Conservation (phyloP, 140 eudicot genomes). For the Anethum foeniculum region DNA sequence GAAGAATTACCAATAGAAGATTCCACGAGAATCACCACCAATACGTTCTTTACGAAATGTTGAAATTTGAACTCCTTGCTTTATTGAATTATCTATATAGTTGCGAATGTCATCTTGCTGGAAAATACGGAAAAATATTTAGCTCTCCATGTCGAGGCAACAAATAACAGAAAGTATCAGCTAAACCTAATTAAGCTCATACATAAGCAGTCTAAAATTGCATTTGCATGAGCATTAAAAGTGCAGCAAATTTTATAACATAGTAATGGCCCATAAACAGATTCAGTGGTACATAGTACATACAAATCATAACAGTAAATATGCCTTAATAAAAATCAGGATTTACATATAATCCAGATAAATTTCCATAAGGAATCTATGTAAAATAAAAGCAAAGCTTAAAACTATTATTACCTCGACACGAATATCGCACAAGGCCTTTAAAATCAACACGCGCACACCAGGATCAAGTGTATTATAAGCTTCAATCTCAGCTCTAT, state of each 20-base stretch:
- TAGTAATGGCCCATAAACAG: background rate
- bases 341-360: background rate
- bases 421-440: constrained; percentile 95
- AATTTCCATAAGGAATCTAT: background rate
- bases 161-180: background rate
- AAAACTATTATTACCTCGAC: constrained; percentile 62
- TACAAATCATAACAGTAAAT: background rate
- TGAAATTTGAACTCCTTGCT: constrained; percentile 73
- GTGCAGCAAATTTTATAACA: background rate
- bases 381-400: background rate
- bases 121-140: constrained; percentile 17
- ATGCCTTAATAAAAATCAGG: background rate
- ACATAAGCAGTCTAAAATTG: background rate
- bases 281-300: background rate
- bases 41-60: constrained; percentile 87
- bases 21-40: constrained; percentile 94
- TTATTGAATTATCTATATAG: constrained; percentile 75
- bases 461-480: constrained; percentile 77
- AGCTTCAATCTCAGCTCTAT: constrained; percentile 79
- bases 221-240: background rate
- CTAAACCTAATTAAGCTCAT: background rate
- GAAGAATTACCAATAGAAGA: constrained; percentile 67
- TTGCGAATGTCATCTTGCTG: constrained; percentile 96
- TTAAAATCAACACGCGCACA: constrained; percentile 79
- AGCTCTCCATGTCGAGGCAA: background rate